Evolutionary conservation across 345 rosid genomes (phyloP).

Genomic region (Abelmoschus esculentus): DNA sequence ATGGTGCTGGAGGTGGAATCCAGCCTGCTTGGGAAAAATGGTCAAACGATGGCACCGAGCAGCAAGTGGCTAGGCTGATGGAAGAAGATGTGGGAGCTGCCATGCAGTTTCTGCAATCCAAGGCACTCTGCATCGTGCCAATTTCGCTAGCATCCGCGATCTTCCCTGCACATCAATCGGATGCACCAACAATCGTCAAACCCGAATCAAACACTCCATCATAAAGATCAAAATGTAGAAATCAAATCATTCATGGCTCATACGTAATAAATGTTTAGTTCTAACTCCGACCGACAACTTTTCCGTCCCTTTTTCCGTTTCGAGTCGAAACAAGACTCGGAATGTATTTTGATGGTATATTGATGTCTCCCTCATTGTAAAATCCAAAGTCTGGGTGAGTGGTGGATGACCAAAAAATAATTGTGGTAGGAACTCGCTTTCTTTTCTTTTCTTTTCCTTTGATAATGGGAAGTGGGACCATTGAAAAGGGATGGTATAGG

Average conservation of each 20-base stretch:
- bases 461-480: slow-evolving; percentile 34
- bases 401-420: slow-evolving; percentile 38
- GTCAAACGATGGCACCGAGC: slow-evolving; percentile 65
- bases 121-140: slow-evolving; percentile 80
- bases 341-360: no score
- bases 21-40: slow-evolving; percentile 62
- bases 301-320: not conserved
- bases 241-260: not conserved
- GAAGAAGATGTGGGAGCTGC: slow-evolving; percentile 77
- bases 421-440: slow-evolving; percentile 22
- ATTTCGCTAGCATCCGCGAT: slow-evolving; percentile 58
- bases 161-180: slow-evolving; percentile 38
- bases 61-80: slow-evolving; percentile 66
- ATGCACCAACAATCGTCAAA: slow-evolving; percentile 31
- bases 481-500: slow-evolving; percentile 31
- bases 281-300: not conserved
- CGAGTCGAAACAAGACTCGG: no score
- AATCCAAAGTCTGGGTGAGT: slow-evolving; percentile 31
- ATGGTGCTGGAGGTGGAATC: slow-evolving; percentile 37
- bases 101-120: slow-evolving; percentile 75
- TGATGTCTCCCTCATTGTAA: slow-evolving; percentile 7
- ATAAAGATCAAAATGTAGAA: slow-evolving; percentile 9
- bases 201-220: slow-evolving; percentile 46
- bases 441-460: not conserved
- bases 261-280: no score